Evolutionary conservation across 148 eudicot genomes (phyloP), one percentile per base, ranked within the genome.

Genomic region (Rheum nobile): DNA sequence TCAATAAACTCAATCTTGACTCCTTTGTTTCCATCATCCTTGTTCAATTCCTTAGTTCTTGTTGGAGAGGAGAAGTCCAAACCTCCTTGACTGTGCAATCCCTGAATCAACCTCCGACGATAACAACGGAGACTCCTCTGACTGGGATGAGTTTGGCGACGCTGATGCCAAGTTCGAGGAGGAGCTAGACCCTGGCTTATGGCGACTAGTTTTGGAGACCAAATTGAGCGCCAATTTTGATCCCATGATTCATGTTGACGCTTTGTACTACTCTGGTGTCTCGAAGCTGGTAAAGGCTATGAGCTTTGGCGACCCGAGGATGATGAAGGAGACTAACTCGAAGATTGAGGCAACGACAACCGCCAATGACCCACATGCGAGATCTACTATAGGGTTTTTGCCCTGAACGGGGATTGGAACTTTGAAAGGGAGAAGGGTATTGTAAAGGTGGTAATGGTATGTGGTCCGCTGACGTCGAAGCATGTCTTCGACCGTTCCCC

Each of bases 351-450:
- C 80, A 14, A 86, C 85, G 0, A 91, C 97, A 0, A 78, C 67
- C 0, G 73, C 48, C 1, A 97, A 97, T 2, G 76, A 91, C 21
- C 79, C 87, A 0, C 86, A 94, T 72, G 88, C 88, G 38, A 84
- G 88, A 85, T 94, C 98, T 6, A 85, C 80, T 72, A 42, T 94
- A 79, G 98, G 98, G 78, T 88, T 91, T 84, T 72, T 88, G 83
- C 86, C 88, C 75, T 79, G 81, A 54, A 75, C 85, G 82, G 98
- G 98, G 74, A 86, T 94, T 68, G 85, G 81, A 8, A 88, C n/a
- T n/a, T n/a, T n/a, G n/a, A n/a, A n/a, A n/a, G 80, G 47, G 88
- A 88, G 78, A 78, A 82, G 63, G 76, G 77, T 48, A 78, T 79
- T 35, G 93, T 79, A 1, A 94, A 91, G 87, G 91, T 85, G 24